These are phyloP conservation scores for Trichosanthes cucumerina DNA, from an alignment of 306 rosid species.

Conservation along the genomic window DNA sequence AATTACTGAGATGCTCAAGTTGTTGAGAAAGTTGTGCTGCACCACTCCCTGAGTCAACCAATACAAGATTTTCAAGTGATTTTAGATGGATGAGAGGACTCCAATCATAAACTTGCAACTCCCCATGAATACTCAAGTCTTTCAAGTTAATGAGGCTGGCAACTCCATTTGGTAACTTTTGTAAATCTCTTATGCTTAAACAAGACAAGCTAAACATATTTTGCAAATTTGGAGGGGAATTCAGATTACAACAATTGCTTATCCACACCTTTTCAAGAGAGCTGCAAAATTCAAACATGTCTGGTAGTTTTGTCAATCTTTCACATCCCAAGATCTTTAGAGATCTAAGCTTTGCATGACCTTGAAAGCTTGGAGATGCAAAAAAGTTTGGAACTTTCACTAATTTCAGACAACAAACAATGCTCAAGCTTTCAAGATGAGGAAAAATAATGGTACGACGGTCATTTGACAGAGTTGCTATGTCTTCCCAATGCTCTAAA, in stretches of 20 bases:
- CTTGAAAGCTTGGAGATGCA: neutral
- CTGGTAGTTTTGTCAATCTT: neutral
- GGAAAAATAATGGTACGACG: neutral
- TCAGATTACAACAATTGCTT: neutral
- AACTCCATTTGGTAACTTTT: neutral
- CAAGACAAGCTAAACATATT: neutral
- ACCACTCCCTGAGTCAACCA: neutral
- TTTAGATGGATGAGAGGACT: neutral
- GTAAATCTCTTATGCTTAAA: neutral
- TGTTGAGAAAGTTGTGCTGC: neutral
- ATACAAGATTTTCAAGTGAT: neutral
- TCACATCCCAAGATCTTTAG: neutral
- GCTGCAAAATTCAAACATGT: neutral
- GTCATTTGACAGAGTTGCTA: neutral
- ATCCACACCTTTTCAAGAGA: neutral
- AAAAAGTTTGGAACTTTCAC: neutral
- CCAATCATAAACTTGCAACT: neutral
- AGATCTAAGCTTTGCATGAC: neutral
- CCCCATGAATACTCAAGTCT: neutral
- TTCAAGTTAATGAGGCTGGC: neutral
- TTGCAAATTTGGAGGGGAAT: neutral
- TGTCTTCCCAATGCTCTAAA: neutral
- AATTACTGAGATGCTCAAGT: neutral
- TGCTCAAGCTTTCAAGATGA: neutral
- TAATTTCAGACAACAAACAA: neutral